Base-by-base conservation (phyloP, 208 protist genomes). In the Crithidia thermophila region DNA sequence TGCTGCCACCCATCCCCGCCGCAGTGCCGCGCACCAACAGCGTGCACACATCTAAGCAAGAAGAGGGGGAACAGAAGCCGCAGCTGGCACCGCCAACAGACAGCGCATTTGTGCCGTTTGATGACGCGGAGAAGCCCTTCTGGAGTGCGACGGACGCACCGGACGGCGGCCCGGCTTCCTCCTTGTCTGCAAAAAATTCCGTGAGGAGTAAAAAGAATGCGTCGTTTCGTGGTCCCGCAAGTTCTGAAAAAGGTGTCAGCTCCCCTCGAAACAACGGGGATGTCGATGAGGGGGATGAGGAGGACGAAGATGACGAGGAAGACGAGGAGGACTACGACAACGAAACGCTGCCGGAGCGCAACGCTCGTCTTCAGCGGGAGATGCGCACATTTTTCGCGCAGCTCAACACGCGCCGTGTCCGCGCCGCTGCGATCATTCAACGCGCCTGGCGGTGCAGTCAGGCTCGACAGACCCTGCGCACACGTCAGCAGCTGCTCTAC, bases 401-500 rank as follows among this genome's bases (percentile, higher is more conserved):
- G 28, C 60, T 83, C 14, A 80, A 80, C 55, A 13, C 18, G n/a
- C 69, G 75, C 3, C 82, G 88, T 9, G 75, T 65, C 51, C 49
- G 14, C 36, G 83, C 82, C 11, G 86, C 90, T 3, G 43, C 21
- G 9, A 30, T 60, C 10, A 81, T 95, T 36, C 90, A 95, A 66
- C 80, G 79, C 1, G 84, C 76, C 31, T 91, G 79, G 79, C 90
- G 86, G 36, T 77, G 64, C 49, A 77, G 74, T 55, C 57, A 58
- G n/a, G 85, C 89, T 6, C 77, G 84, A 0, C 37, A 66, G 18
- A 76, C 51, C 7, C 67, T 94, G 39, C 55, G 80, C 37, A 40
- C 56, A 14, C 81, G 84, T 7, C 86, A 77, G 33, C 89, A 94
- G 65, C 25, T 82, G 31, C 67, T 94, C 18, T 94, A 91, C 61